phyloP scores from a whole-genome alignment of 768 basidiomycete genomes.

The Lentinula sp. region DNA sequence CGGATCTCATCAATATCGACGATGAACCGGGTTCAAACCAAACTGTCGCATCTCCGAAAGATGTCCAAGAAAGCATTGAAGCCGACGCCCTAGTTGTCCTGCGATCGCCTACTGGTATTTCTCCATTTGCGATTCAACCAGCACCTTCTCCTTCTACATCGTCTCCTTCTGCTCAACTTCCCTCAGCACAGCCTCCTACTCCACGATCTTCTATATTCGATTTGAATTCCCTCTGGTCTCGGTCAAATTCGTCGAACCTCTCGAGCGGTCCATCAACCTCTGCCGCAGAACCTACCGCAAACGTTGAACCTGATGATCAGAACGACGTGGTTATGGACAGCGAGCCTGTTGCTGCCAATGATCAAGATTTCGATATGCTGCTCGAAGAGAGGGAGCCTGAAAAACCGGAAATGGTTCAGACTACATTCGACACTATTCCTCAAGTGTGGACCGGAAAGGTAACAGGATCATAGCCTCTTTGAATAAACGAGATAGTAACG shows the following conservation, averaged over 20 bases:
- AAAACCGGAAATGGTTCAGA: constrained; percentile 36
- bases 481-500: too few relatives aligned
- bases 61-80: constrained; percentile 10
- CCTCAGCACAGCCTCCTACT: constrained; percentile 32
- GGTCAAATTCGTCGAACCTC: constrained; percentile 24
- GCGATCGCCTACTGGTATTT: constrained; percentile 32
- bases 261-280: constrained; percentile 13
- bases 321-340: constrained; percentile 37
- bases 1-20: constrained; percentile 74
- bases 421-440: constrained; percentile 48
- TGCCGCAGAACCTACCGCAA: constrained; percentile 17
- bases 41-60: constrained; percentile 10
- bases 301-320: constrained; percentile 14
- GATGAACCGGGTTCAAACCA: constrained; percentile 38
- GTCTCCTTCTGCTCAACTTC: constrained; percentile 8
- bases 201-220: constrained; percentile 57
- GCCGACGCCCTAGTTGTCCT: constrained; percentile 11
- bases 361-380: constrained; percentile 86
- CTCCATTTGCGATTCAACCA: constrained; percentile 32
- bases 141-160: background rate
- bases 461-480: constrained; percentile 15
- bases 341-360: constrained; percentile 46
- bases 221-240: constrained; percentile 66
- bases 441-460: constrained; percentile 77
- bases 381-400: constrained; percentile 51